These are phyloP conservation scores for Panus rudis DNA, from an alignment of 768 basidiomycete species.

Conservation along the genomic window DNA sequence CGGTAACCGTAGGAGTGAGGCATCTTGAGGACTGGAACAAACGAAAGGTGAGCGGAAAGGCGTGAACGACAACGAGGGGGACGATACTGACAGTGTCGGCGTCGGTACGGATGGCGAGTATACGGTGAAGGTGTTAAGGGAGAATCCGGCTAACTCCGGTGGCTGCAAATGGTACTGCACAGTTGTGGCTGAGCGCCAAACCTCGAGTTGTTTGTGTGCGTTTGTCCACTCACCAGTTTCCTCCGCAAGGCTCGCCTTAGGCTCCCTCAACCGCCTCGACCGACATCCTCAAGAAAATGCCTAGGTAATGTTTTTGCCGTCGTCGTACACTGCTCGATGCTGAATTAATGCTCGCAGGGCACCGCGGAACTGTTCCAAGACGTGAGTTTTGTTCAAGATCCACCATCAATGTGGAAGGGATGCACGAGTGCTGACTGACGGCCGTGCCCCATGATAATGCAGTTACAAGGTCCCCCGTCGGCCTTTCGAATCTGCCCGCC, in stretches of 20 bases:
- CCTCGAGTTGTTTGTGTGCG: slow-evolving; percentile 26
- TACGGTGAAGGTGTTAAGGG: slow-evolving; percentile 23
- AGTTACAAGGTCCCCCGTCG: slow-evolving; percentile 99
- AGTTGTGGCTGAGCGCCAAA: slow-evolving; percentile 45
- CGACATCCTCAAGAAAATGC: slow-evolving; percentile 70
- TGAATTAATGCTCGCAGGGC: slow-evolving; percentile 51
- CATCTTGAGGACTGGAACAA: slow-evolving; percentile 65
- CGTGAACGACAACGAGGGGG: slow-evolving; percentile 12
- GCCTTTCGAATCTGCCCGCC: slow-evolving; percentile 94
- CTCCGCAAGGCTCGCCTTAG: slow-evolving; percentile 17
- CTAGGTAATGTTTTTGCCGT: slow-evolving; percentile 52
- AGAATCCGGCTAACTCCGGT: slow-evolving; percentile 51
- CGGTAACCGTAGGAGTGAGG: slow-evolving; percentile 99
- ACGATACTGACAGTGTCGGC: slow-evolving; percentile 39
- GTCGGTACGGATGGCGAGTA: slow-evolving; percentile 43
- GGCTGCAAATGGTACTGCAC: slow-evolving; percentile 56
- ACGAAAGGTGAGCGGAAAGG: slow-evolving; percentile 7
- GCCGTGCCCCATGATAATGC: slow-evolving; percentile 57
- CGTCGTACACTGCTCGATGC: slow-evolving; percentile 14
- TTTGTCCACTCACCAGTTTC: slow-evolving; percentile 25
- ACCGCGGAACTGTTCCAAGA: slow-evolving; percentile 89
- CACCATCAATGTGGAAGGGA: slow-evolving; percentile 55
- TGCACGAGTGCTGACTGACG: slow-evolving; percentile 53
- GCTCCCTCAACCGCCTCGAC: slow-evolving; percentile 20
- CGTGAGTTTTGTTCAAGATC: slow-evolving; percentile 76